Base-by-base conservation (phyloP, 2,329 filamentous ascomycete species). In the Nannizzia gypsea region DNA sequence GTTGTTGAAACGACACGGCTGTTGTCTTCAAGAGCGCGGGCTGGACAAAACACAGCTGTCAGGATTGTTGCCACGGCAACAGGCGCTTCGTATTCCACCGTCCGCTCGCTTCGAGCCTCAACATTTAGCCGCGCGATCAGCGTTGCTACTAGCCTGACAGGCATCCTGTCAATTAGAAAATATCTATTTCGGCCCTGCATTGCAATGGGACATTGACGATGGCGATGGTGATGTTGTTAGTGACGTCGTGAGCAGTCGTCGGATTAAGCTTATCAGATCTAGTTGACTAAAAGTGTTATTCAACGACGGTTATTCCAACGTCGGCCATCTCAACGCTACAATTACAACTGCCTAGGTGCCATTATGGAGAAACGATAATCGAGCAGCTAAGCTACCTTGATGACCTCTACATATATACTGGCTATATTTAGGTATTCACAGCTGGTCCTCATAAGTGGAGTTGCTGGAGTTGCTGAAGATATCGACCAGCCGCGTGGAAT, bases 51-150 rank as follows among this genome's bases (percentile, higher is more conserved):
- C 26, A 31, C 50, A 46, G 50, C 50, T 17, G 24, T n/a, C 50
- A 24, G 50, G 50, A 54, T 34, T 54, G 50, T 54, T 54, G 50
- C 50, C 13, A 54, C 31, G n/a, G 50, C 50, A 54, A 54, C 50
- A 54, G 13, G 50, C 50, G 26, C 50, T 13, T n/a, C 8, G n/a
- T n/a, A n/a, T n/a, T n/a, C n/a, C n/a, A n/a, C n/a, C n/a, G 2
- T 31, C 48, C 48, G 22, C 26, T 20, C 11, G 28, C 26, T 34
- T n/a, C 50, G 24, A 54, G 50, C 50, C 50, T 54, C 50, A 54
- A 36, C n/a, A 8, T 54, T 54, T 54, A 54, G 50, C 50, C 50
- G 50, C 50, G 50, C 50, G 13, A 54, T 13, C 26, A 15, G 26
- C 50, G 13, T 54, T 26, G 46, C 46, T 34, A 17, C 38, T 54